Conservation (phyloP, 768 basidiomycete genomes). For the Clathrus columnatus region DNA sequence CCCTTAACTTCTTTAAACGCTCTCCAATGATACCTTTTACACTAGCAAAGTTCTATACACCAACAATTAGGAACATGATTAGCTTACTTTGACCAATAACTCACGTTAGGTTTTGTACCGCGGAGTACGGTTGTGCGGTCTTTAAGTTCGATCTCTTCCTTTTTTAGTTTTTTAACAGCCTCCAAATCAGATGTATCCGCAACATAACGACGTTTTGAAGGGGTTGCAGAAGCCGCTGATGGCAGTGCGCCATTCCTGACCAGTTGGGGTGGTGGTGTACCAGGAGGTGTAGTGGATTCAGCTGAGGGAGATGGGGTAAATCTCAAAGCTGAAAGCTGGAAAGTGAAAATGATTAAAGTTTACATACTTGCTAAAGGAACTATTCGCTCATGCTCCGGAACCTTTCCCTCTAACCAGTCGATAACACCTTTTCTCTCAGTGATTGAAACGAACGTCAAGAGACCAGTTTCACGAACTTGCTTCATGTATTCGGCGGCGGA, state of each 20-base stretch:
- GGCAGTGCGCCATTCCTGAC: conserved; percentile 10
- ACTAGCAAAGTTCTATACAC: conserved; percentile 67
- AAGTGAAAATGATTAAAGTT: conserved; percentile 6
- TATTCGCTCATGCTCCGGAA: conserved; percentile 41
- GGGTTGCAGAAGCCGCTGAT: conserved; percentile 17
- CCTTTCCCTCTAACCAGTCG: conserved; percentile 72
- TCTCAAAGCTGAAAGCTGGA: conserved; percentile 9
- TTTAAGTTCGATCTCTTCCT: conserved; percentile 67
- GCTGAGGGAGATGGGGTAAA: conserved; percentile 20
- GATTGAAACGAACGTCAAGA: conserved; percentile 69
- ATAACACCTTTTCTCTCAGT: conserved; percentile 81
- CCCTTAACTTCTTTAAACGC: conserved; percentile 71
- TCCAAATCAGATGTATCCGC: conserved; percentile 72
- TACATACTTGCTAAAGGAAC: conserved; percentile 37
- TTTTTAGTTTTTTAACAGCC: conserved; percentile 76
- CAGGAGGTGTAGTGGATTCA: conserved; percentile 56
- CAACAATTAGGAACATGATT: too few species aligned
- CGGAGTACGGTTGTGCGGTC: conserved; percentile 79
- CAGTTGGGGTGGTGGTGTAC: conserved; percentile 33
- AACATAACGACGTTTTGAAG: conserved; percentile 69
- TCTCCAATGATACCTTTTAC: conserved; percentile 60
- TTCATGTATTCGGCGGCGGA: conserved; percentile 84
- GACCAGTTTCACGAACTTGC: conserved; percentile 66
- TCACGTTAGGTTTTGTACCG: conserved; percentile 75
- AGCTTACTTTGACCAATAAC: conserved; percentile 23